Conservation (phyloP, 805 yeast species). For the Tanozyma kutaoensis region DNA sequence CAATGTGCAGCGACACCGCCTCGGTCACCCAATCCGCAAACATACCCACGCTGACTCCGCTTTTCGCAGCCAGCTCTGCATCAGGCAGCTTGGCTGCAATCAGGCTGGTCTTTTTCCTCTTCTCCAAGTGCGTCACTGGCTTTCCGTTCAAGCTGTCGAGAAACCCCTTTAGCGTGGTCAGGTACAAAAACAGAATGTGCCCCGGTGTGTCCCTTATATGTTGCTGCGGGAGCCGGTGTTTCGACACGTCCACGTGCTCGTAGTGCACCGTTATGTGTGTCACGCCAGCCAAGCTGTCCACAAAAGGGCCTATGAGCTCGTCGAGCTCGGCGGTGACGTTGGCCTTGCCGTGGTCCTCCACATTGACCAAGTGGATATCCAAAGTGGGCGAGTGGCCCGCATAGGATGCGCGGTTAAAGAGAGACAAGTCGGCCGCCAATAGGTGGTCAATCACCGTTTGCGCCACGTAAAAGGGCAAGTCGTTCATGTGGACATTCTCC, state of each 20-base stretch:
- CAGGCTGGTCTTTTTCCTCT: constrained; percentile 1
- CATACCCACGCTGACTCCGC: constrained; percentile 3
- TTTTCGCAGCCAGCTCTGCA: too few species aligned
- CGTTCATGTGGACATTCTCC: constrained; percentile 38
- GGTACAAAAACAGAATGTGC: constrained; percentile 5
- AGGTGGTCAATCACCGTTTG: constrained; percentile 26
- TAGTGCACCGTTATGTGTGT: constrained; percentile 1
- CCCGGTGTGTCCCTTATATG: constrained; percentile 3
- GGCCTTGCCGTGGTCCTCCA: background rate
- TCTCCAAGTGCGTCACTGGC: constrained; percentile 4
- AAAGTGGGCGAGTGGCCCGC: constrained; percentile 1
- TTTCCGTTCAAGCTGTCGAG: constrained; percentile 5
- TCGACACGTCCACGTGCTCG: constrained; percentile 4
- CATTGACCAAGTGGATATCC: background rate
- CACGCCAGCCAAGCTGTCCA: constrained; percentile 1
- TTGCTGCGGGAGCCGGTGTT: constrained; percentile 1
- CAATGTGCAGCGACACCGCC: constrained; percentile 1
- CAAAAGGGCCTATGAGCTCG: background rate
- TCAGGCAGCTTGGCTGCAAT: too few species aligned
- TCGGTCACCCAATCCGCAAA: constrained; percentile 1
- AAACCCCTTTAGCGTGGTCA: constrained; percentile 5
- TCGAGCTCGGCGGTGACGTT: background rate
- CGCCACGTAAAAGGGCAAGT: constrained; percentile 48
- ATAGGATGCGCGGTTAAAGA: constrained; percentile 1
- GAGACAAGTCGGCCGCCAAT: constrained; percentile 12